Conservation (phyloP, 345 rosid genomes). For the Raphanus sativus region DNA sequence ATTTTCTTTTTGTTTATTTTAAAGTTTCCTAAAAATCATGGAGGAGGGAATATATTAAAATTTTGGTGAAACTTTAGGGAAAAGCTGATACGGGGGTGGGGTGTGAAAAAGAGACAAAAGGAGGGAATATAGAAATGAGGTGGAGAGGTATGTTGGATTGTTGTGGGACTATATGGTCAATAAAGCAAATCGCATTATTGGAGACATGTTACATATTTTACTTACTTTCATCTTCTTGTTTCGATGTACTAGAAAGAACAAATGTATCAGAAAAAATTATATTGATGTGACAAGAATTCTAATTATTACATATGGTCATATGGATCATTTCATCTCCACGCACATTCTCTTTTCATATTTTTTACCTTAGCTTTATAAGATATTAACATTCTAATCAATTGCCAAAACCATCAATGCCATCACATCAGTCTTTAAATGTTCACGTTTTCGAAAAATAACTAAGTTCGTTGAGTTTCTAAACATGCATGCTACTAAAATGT, state of each 20-base stretch:
- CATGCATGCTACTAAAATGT: not conserved
- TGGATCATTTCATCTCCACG: conserved; percentile 43
- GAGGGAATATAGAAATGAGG: conserved; percentile 33
- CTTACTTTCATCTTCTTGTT: conserved; percentile 12
- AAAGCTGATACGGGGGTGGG: conserved; percentile 41
- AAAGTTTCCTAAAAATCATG: conserved; percentile 11
- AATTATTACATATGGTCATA: conserved; percentile 37
- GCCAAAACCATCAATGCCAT: conserved; percentile 36
- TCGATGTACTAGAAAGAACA: conserved; percentile 44
- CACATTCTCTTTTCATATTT: conserved; percentile 45
- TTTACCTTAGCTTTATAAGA: not conserved
- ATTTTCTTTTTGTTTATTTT: not conserved
- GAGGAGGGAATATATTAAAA: conserved; percentile 29
- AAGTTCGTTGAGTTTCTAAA: not conserved
- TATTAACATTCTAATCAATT: conserved; percentile 25
- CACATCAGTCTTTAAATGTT: conserved; percentile 38
- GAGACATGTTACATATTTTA: conserved; percentile 29
- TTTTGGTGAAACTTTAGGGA: conserved; percentile 30
- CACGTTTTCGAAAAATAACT: not conserved
- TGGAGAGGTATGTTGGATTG: conserved; percentile 32
- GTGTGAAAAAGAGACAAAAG: conserved; percentile 44
- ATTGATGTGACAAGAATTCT: conserved; percentile 31
- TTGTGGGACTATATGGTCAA: conserved; percentile 50
- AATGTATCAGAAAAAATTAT: not conserved
- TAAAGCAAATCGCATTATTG: conserved; percentile 46